Evolutionary conservation across 73 alveolate species (phyloP).

Genomic region (Paramecium tetraurelia): DNA sequence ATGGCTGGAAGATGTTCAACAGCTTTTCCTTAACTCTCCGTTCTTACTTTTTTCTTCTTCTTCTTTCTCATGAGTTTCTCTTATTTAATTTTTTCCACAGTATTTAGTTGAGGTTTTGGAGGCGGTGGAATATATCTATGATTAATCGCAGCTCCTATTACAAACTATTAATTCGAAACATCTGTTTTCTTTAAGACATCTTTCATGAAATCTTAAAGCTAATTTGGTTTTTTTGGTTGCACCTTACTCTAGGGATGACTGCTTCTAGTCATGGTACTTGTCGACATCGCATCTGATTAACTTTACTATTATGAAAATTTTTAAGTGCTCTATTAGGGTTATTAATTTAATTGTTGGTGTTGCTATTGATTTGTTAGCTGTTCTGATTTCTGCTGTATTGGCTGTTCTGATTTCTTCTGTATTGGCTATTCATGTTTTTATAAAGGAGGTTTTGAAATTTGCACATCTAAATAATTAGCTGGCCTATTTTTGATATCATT

Average conservation of each 20-base stretch:
- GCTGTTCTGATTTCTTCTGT: background rate
- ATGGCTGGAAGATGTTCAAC: background rate
- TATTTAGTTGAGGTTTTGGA: background rate
- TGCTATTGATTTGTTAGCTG: background rate
- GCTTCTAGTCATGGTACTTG: background rate
- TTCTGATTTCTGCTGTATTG: background rate
- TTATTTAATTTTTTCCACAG: background rate
- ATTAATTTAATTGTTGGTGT: background rate
- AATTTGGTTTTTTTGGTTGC: background rate
- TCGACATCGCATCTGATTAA: background rate
- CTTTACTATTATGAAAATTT: background rate
- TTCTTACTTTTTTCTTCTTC: background rate
- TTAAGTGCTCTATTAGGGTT: background rate
- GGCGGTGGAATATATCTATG: constrained; percentile 6
- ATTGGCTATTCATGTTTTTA: background rate
- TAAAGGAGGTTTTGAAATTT: background rate
- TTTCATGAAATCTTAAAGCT: background rate
- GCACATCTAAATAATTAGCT: background rate
- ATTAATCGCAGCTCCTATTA: background rate
- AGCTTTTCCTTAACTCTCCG: background rate
- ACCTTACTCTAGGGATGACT: background rate
- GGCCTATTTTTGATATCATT: constrained; percentile 45
- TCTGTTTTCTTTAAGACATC: constrained; percentile 28
- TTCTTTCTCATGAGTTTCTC: background rate
- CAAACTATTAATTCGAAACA: background rate